Evolutionary conservation across 169 alveolate genomes (phyloP).

Genomic region (Eimeria maxima): DNA sequence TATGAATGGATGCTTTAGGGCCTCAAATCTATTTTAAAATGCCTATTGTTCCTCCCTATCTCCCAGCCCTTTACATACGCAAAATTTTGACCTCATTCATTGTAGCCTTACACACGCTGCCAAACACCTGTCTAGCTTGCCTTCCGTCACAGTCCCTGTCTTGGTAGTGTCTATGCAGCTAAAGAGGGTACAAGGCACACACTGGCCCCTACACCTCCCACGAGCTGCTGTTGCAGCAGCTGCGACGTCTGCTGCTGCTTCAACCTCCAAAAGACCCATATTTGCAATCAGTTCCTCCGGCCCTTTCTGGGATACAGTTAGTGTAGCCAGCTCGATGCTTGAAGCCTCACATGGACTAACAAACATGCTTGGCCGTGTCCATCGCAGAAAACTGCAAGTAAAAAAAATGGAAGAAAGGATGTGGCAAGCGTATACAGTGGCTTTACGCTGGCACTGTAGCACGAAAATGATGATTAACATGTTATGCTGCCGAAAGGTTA

Average conservation of each 20-base stretch:
- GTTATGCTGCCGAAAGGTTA: background rate
- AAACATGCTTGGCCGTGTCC: slow-evolving; percentile 65
- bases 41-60: background rate
- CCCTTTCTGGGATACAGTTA: slow-evolving; percentile 4
- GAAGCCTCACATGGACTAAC: background rate
- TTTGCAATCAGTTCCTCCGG: slow-evolving; percentile 58
- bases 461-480: background rate
- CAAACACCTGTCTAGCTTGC: slow-evolving; percentile 54
- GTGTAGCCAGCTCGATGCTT: background rate
- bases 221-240: slow-evolving; percentile 68
- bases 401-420: background rate
- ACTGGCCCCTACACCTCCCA: slow-evolving; percentile 55
- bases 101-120: slow-evolving; percentile 49
- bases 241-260: slow-evolving; percentile 71
- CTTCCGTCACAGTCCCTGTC: slow-evolving; percentile 74
- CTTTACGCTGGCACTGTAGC: background rate
- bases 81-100: background rate
- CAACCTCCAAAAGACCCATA: slow-evolving; percentile 75
- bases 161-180: slow-evolving; percentile 60
- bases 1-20: background rate
- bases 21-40: background rate
- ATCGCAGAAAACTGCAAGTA: slow-evolving; percentile 57
- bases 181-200: slow-evolving; percentile 63
- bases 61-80: background rate
- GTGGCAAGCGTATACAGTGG: background rate